These are phyloP conservation scores for Xerocomus brunneocitrinus DNA, from an alignment of 768 basidiomycete genomes.

Conservation along the genomic window DNA sequence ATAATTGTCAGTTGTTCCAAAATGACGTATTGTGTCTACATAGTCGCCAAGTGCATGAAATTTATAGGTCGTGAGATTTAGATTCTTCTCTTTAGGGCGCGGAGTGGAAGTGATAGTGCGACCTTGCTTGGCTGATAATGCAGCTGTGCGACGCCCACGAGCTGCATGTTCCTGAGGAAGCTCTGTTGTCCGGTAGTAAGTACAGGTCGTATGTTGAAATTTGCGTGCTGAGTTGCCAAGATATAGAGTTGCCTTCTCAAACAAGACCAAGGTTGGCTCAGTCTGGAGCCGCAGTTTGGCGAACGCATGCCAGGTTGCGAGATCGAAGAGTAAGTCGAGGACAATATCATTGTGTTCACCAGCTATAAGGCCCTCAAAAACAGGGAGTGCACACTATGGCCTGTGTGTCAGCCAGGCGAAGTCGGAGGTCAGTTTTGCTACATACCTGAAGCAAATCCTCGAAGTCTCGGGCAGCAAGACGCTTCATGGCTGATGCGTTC, in stretches of 20 bases:
- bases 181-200: conserved; percentile 19
- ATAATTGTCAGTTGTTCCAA: conserved; percentile 27
- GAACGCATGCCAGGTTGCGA: neutral
- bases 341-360: neutral
- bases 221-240: conserved; percentile 16
- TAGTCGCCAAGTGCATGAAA: conserved; percentile 17
- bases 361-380: conserved; percentile 6
- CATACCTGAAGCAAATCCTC: conserved; percentile 36
- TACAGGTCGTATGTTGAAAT: conserved; percentile 22
- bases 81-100: neutral
- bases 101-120: neutral
- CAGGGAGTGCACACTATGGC: conserved; percentile 2
- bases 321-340: neutral
- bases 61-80: conserved; percentile 11
- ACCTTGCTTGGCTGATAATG: neutral
- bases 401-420: neutral
- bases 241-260: conserved; percentile 1
- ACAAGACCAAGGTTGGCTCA: conserved; percentile 1
- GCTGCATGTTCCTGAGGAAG: conserved; percentile 11
- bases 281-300: conserved; percentile 15
- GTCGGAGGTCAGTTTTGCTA: too few species aligned
- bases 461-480: conserved; percentile 35
- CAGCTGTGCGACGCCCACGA: neutral
- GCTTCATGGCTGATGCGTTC: conserved; percentile 34
- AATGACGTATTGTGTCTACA: conserved; percentile 4